Percentiles rank a stretch among this genome's conserved stretches.
phyloP scores from a whole-genome alignment of 805 yeast species.

The Kodamaea leandrae region DNA sequence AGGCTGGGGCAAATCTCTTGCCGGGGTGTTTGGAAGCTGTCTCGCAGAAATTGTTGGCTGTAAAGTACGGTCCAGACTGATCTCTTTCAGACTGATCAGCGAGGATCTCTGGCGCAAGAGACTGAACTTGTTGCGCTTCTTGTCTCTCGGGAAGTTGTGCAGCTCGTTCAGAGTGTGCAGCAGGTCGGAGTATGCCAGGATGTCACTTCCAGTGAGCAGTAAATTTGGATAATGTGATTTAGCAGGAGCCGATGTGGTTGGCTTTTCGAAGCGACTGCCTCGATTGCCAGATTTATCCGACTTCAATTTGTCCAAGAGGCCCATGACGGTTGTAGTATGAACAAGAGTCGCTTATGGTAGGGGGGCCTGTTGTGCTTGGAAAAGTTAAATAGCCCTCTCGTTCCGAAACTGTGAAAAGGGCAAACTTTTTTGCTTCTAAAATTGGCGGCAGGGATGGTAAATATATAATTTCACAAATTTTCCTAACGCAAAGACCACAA shows the following conservation, averaged over 20 bases:
- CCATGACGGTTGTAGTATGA: constrained; percentile 18
- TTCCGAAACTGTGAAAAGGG: not conserved
- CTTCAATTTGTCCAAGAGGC: constrained; percentile 21
- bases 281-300: constrained; percentile 10
- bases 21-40: no score
- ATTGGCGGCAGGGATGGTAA: constrained; percentile 10
- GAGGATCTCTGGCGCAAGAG: constrained; percentile 1
- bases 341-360: no score
- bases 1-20: not conserved
- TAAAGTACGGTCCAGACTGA: no score
- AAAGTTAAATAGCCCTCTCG: not conserved
- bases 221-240: constrained; percentile 14
- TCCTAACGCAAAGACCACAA: not conserved
- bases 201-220: constrained; percentile 31
- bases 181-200: constrained; percentile 32
- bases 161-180: constrained; percentile 29
- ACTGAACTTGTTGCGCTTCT: constrained; percentile 4
- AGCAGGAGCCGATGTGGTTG: not conserved
- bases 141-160: constrained; percentile 10
- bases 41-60: no score
- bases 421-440: constrained; percentile 9
- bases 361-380: not conserved
- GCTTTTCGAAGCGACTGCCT: not conserved
- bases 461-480: constrained; percentile 1
- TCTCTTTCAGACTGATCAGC: constrained; percentile 1